phyloP scores from a whole-genome alignment of 768 basidiomycete species.

The Xerocomellus intermedius region DNA sequence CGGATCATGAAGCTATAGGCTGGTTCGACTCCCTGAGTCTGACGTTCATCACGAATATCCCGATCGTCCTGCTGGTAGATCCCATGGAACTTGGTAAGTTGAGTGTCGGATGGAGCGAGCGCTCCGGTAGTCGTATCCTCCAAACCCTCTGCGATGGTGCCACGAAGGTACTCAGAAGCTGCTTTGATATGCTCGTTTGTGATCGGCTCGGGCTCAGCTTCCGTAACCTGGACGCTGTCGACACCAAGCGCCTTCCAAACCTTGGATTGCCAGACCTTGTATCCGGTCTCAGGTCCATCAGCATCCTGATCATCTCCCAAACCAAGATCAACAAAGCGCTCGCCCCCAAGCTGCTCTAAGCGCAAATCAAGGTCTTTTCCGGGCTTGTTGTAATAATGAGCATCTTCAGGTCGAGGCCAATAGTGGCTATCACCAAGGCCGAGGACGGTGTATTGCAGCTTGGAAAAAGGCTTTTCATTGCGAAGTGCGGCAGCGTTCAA shows the following conservation, averaged over 20 bases:
- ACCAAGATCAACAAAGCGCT: constrained; percentile 72
- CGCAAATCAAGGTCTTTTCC: constrained; percentile 85
- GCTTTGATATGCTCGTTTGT: constrained; percentile 99
- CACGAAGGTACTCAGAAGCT: constrained; percentile 88
- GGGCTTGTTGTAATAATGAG: constrained; percentile 98
- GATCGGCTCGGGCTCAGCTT: constrained; percentile 94
- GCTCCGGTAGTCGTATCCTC: constrained; percentile 84
- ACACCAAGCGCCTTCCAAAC: constrained; percentile 96
- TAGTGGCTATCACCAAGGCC: constrained; percentile 98
- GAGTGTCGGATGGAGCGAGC: constrained; percentile 86
- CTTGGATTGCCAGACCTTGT: constrained; percentile 91
- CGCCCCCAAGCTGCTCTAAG: constrained; percentile 75
- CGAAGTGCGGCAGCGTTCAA: constrained; percentile 59
- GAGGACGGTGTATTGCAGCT: constrained; percentile 81
- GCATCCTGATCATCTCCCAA: constrained; percentile 97
- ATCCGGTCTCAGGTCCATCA: constrained; percentile 94
- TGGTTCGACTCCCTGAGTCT: constrained; percentile 88
- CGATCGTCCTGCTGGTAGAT: constrained; percentile 98
- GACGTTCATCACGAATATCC: constrained; percentile 95
- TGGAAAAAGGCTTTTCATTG: constrained; percentile 54
- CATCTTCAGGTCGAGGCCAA: constrained; percentile 96
- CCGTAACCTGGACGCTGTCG: constrained; percentile 80
- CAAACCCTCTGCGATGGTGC: constrained; percentile 92
- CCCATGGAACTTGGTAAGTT: constrained; percentile 97
- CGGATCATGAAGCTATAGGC: constrained; percentile 99